Base-by-base conservation (phyloP, 1,284 basidiomycete genomes). In the Tranzscheliella williamsii region DNA sequence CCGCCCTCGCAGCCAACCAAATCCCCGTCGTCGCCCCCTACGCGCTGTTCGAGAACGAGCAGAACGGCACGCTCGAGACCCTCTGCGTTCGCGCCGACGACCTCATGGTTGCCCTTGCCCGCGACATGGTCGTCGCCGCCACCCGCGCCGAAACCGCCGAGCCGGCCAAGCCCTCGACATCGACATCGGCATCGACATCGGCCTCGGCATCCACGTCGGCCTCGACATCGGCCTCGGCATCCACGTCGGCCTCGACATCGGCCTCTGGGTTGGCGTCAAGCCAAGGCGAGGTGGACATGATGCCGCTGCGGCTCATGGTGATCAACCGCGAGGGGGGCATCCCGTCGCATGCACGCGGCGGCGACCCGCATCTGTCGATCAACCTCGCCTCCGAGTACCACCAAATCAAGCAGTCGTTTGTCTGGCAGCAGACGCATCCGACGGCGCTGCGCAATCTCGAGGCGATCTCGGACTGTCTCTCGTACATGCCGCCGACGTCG, bases 301-400 rank as follows among this genome's bases (percentile, higher is more conserved):
- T 75, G 41, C 64, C 95, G 2, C 81, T 95, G 50, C 88, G 95
- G 18, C 84, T 99, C 55, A 93, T 99, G 87, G 88, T 98, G 76
- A 97, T 99, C 79, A 96, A 93, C 78, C 86, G 89, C 17, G 91
- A 96, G 80, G 95, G 95, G 17, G 95, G 95, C 24, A 88, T 98
- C 3, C 95, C 95, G 11, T 97, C 93, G 0, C 98, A 97, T 75
- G 95, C 95, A 27, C 89, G 95, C 18, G 85, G 84, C 15, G 95
- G 95, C 34, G 85, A 90, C 67, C 95, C 95, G 15, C 95, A 99
- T 81, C 85, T 99, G 27, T 86, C 94, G 56, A 88, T 99, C 83
- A 99, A 99, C 78, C 83, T 98, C 24, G 84, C 85, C 0, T 90
- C 90, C 15, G 95, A 99, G 78, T 89, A 85, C 75, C 80, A 85